Evolutionary conservation across 257 asterid genomes (phyloP).

Genomic region (Echites panduratus): DNA sequence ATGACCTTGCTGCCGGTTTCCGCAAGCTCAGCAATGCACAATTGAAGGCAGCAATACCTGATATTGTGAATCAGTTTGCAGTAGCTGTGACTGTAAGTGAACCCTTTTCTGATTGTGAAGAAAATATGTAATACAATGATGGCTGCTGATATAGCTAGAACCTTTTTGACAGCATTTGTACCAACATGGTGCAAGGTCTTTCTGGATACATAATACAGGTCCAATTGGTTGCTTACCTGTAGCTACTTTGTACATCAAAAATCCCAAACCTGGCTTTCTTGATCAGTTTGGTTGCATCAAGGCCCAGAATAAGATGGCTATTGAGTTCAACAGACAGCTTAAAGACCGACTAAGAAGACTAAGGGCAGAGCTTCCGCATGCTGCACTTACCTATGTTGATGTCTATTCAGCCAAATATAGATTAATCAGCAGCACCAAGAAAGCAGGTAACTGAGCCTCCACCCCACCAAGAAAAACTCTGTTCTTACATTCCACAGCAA

Average conservation of each 20-base stretch:
- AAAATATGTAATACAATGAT: neutral
- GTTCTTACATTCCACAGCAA: neutral
- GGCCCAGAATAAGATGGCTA: constrained; percentile 29
- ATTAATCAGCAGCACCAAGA: constrained; percentile 34
- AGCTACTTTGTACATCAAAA: constrained; percentile 14
- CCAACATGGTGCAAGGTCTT: constrained; percentile 37
- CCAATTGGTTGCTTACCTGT: constrained; percentile 50
- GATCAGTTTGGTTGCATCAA: constrained; percentile 40
- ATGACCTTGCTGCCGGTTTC: constrained; percentile 33
- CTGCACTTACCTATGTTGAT: constrained; percentile 39
- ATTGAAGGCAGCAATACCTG: constrained; percentile 26
- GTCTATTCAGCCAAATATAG: constrained; percentile 38
- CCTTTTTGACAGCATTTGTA: constrained; percentile 30
- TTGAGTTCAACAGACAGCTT: constrained; percentile 39
- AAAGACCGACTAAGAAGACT: constrained; percentile 23
- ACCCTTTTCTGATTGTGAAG: neutral
- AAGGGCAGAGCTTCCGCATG: constrained; percentile 31
- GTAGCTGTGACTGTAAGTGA: constrained; percentile 33
- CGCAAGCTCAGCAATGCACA: constrained; percentile 23
- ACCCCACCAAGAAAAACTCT: neutral
- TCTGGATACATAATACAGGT: constrained; percentile 57
- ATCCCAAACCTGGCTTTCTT: constrained; percentile 21
- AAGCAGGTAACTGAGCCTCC: constrained; percentile 22
- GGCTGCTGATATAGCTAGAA: neutral
- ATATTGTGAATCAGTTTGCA: constrained; percentile 33